Percentiles rank a stretch among this genome's conserved stretches.
These are phyloP conservation scores for Alternaria consortialis DNA, from an alignment of 2,329 filamentous ascomycete species.

Conservation along the genomic window DNA sequence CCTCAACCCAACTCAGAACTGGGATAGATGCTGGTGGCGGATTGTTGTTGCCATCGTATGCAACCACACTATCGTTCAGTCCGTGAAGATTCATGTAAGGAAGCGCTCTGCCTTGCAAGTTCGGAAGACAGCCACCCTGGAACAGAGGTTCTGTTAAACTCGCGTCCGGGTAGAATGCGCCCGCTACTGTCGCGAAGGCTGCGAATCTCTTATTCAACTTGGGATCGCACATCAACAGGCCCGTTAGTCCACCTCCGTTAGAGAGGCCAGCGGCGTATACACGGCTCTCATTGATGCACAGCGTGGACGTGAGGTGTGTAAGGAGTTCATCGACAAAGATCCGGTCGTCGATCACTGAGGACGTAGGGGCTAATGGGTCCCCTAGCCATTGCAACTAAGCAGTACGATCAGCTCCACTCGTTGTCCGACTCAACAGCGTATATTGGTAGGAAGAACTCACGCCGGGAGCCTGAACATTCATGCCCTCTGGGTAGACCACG, in stretches of 20 bases:
- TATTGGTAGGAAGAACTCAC: slow-evolving; percentile 16
- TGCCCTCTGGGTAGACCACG: slow-evolving; percentile 33
- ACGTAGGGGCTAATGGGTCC: slow-evolving; percentile 47
- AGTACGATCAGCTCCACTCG: not conserved
- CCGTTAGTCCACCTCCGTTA: slow-evolving; percentile 63
- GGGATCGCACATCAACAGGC: slow-evolving; percentile 57
- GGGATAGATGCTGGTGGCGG: slow-evolving; percentile 28
- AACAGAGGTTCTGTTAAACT: slow-evolving; percentile 31
- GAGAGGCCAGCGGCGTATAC: slow-evolving; percentile 61
- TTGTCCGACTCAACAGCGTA: not conserved
- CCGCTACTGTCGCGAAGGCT: slow-evolving; percentile 58
- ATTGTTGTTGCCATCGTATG: slow-evolving; percentile 32
- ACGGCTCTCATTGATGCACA: slow-evolving; percentile 56
- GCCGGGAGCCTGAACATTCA: slow-evolving; percentile 28
- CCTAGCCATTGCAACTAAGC: slow-evolving; percentile 52
- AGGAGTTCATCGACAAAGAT: slow-evolving; percentile 55
- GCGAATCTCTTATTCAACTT: slow-evolving; percentile 53
- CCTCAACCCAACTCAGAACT: slow-evolving; percentile 22
- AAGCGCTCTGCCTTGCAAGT: slow-evolving; percentile 6
- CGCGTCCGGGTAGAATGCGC: slow-evolving; percentile 53
- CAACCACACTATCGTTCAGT: slow-evolving; percentile 29
- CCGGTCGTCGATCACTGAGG: slow-evolving; percentile 52
- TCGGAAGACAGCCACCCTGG: slow-evolving; percentile 18
- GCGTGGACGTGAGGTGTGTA: slow-evolving; percentile 45
- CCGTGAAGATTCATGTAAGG: slow-evolving; percentile 36